Conservation (phyloP, 2,329 filamentous ascomycete species). For the Rhynchosporium agropyri region DNA sequence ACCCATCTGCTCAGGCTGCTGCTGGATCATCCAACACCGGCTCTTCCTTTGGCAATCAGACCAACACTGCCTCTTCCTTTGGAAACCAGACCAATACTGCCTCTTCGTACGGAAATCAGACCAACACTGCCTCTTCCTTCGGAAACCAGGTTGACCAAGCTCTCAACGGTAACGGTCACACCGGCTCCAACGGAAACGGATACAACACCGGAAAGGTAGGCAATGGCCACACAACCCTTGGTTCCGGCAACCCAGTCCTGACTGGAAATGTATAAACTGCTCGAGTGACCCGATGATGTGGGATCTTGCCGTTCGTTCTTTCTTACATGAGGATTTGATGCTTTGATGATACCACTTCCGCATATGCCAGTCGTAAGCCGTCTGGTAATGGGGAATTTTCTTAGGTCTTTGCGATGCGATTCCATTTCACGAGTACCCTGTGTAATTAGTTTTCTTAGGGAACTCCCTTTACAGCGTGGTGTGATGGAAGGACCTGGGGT, state of each 20-base stretch:
- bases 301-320: slow-evolving; percentile 12
- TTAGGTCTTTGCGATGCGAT: slow-evolving; percentile 7
- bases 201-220: slow-evolving; percentile 17
- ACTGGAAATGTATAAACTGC: slow-evolving; percentile 27
- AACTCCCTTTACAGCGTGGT: slow-evolving; percentile 17
- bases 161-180: slow-evolving; percentile 26
- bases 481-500: not conserved
- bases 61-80: no score
- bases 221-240: slow-evolving; percentile 30
- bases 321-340: slow-evolving; percentile 25
- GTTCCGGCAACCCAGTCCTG: slow-evolving; percentile 34
- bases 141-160: slow-evolving; percentile 38
- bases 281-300: not conserved
- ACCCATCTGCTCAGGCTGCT: slow-evolving; percentile 23
- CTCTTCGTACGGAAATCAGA: slow-evolving; percentile 33
- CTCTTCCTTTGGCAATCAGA: slow-evolving; percentile 34
- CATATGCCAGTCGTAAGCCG: slow-evolving; percentile 18
- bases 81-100: slow-evolving; percentile 24
- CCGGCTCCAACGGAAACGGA: slow-evolving; percentile 14
- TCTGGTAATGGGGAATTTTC: slow-evolving; percentile 1
- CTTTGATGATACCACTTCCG: slow-evolving; percentile 35
- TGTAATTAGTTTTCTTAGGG: slow-evolving; percentile 18
- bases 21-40: slow-evolving; percentile 37
- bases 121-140: slow-evolving; percentile 32
- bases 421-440: slow-evolving; percentile 20